Conservation (phyloP, 495 filamentous ascomycete genomes). For the Rostrohypoxylon terebratum region DNA sequence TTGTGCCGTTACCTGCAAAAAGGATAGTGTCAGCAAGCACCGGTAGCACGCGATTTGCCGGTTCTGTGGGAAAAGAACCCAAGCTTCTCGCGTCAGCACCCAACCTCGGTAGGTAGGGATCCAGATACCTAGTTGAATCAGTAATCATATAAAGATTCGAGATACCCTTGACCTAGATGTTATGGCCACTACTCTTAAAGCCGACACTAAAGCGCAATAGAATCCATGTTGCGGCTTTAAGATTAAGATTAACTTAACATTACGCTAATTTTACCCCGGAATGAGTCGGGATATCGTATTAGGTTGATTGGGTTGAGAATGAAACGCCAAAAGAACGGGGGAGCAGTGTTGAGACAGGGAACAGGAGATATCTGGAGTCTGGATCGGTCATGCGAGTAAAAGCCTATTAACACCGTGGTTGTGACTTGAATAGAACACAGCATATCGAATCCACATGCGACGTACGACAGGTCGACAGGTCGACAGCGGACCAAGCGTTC, state of each 20-base stretch:
- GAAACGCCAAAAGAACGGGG: background rate
- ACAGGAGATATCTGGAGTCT: background rate
- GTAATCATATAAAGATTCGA: constrained; percentile 13
- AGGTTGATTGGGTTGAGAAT: background rate
- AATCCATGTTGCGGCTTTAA: constrained; percentile 5
- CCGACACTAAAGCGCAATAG: constrained; percentile 2
- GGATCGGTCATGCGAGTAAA: constrained; percentile 8
- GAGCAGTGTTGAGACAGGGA: background rate
- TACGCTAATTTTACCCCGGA: background rate
- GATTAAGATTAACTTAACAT: constrained; percentile 2
- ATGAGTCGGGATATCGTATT: background rate
- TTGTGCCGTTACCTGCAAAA: constrained; percentile 38
- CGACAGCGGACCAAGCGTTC: constrained; percentile 1
- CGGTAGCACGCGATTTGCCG: constrained; percentile 41
- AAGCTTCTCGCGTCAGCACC: constrained; percentile 49
- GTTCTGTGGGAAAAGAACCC: constrained; percentile 25
- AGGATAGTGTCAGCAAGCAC: constrained; percentile 43
- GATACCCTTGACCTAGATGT: constrained; percentile 12
- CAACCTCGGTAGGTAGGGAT: constrained; percentile 29
- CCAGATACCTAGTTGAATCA: constrained; percentile 14
- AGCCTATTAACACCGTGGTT: background rate
- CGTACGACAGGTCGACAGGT: background rate
- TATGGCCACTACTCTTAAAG: constrained; percentile 12
- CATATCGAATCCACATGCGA: background rate
- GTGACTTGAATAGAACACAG: background rate